A percentile compares a stretch with the other conserved stretches of the same genome.
phyloP scores from a whole-genome alignment of 73 alveolate genomes.

The Effrenium voratum region DNA sequence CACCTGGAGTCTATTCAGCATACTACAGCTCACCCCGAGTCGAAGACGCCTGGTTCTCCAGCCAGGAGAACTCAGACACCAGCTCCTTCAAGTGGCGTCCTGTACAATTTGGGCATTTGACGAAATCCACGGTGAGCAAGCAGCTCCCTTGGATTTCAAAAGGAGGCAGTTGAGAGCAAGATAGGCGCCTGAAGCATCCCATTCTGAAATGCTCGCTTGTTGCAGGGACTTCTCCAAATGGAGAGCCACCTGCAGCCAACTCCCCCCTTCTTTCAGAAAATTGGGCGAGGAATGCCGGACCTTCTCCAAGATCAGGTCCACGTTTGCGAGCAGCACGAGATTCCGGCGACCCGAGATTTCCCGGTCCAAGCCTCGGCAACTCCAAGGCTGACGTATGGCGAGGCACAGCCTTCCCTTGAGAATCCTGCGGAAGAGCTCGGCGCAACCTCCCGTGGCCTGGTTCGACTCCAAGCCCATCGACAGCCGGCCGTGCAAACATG shows the following conservation, averaged over 20 bases:
- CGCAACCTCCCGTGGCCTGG: too few species aligned
- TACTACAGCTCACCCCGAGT: neutral
- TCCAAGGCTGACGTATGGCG: neutral
- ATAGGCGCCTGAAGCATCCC: slow-evolving; percentile 55
- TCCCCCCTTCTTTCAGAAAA: neutral
- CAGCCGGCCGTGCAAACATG: too few species aligned
- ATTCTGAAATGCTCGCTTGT: slow-evolving; percentile 55
- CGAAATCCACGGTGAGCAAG: neutral
- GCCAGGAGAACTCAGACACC: slow-evolving; percentile 38
- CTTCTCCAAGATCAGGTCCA: slow-evolving; percentile 68
- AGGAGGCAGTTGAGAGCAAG: neutral
- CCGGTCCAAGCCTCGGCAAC: slow-evolving; percentile 44
- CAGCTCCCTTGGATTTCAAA: neutral
- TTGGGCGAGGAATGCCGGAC: neutral
- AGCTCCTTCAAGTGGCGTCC: slow-evolving; percentile 51
- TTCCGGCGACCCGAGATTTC: slow-evolving; percentile 51
- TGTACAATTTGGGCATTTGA: neutral
- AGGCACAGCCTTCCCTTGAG: too few species aligned
- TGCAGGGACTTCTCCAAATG: slow-evolving; percentile 41
- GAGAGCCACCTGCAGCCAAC: slow-evolving; percentile 20
- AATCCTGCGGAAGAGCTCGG: too few species aligned
- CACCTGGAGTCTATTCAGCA: neutral
- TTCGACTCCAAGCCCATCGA: too few species aligned
- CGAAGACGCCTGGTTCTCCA: slow-evolving; percentile 54
- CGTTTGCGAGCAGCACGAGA: slow-evolving; percentile 61